phyloP scores from a whole-genome alignment of 163 green algal genomes.

The Coccomyxa subellipsoidea region DNA sequence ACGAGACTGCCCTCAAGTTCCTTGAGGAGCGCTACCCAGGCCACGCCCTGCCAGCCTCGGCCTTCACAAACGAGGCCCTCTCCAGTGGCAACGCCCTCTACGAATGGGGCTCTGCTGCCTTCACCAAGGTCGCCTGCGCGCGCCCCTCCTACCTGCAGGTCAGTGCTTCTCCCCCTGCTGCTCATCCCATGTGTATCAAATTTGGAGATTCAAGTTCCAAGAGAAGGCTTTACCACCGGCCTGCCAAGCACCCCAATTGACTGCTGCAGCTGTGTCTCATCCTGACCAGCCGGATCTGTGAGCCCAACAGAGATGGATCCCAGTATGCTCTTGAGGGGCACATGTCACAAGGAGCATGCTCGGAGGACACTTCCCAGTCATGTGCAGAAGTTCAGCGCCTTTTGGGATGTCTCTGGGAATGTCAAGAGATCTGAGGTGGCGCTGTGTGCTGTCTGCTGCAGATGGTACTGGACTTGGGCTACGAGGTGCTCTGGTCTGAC shows the following conservation, averaged over 20 bases:
- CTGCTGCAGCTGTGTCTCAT: too few relatives aligned
- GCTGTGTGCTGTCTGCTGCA: neutral
- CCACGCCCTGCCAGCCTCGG: neutral
- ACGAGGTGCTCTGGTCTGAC: conserved; percentile 7
- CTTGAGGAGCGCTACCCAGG: neutral
- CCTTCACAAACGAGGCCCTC: neutral
- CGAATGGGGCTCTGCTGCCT: neutral
- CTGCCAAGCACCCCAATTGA: too few relatives aligned
- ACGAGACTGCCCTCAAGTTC: neutral
- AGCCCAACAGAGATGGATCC: too few relatives aligned
- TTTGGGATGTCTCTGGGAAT: neutral
- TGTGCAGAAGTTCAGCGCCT: neutral
- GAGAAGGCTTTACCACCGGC: too few relatives aligned
- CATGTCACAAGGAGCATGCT: too few relatives aligned
- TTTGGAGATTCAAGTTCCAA: too few relatives aligned
- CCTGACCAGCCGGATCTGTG: too few relatives aligned
- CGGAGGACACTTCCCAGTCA: too few relatives aligned
- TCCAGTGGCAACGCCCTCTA: neutral
- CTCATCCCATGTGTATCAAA: neutral
- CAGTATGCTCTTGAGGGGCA: too few relatives aligned
- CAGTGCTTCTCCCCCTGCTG: neutral
- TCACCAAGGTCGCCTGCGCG: conserved; percentile 2
- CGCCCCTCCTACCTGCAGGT: conserved; percentile 7
- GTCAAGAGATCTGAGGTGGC: neutral
- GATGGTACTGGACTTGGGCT: neutral